Evolutionary conservation across 192 early-diverging fungal genomes (phyloP).

Genomic region (Backusella circina): DNA sequence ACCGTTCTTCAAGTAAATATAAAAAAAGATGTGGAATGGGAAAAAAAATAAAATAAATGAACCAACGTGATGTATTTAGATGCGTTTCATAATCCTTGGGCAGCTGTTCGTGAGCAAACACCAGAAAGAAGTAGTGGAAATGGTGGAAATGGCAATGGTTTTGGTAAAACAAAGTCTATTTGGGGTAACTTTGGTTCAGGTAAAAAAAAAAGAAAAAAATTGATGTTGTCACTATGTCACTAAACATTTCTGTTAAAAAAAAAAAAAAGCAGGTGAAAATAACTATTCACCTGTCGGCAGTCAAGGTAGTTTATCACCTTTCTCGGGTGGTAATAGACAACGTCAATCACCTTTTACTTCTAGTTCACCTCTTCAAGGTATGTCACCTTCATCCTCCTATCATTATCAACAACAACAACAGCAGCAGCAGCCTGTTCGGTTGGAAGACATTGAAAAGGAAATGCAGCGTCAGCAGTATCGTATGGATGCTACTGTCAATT

Average conservation of each 20-base stretch:
- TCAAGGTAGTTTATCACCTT: background rate
- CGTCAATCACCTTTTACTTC: background rate
- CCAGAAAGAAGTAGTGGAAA: background rate
- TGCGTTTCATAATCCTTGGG: background rate
- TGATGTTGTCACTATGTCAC: background rate
- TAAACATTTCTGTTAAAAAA: background rate
- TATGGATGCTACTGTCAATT: background rate
- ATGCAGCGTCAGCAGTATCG: background rate
- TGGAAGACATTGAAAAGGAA: background rate
- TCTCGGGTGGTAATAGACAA: background rate
- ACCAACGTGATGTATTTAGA: background rate
- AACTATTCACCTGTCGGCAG: background rate
- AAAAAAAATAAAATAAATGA: background rate
- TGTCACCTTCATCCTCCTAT: background rate
- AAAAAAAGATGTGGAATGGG: background rate
- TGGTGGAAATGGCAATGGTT: background rate
- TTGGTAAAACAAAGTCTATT: background rate
- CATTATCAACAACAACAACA: background rate
- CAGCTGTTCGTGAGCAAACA: background rate
- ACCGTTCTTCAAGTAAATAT: background rate
- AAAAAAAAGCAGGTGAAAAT: background rate
- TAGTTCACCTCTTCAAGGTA: background rate
- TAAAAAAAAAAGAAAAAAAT: background rate
- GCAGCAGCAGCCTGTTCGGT: background rate
- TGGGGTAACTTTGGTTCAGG: background rate